Evolutionary conservation across 768 basidiomycete species (phyloP), one percentile per base, ranked within the genome.

Genomic region (Suillus discolor): DNA sequence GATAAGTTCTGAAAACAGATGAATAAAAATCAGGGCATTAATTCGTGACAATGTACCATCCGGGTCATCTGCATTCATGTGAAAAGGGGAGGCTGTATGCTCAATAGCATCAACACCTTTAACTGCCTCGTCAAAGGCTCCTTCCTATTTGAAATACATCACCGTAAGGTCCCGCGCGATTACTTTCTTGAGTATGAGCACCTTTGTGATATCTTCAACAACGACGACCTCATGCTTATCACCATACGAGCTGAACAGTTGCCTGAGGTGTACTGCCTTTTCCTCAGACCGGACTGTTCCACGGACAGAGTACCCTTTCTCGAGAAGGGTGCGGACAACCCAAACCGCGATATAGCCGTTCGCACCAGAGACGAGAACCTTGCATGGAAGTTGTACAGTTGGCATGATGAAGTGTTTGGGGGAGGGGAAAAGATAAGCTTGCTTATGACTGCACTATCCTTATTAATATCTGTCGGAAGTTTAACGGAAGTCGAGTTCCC

Each of bases 111-210:
- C 88, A 9, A 94, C 87, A 1, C 84, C 91, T 73, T 88, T 85
- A 65, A 94, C 89, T 0, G 88, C 92, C 61, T 92, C 87, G 72
- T 94, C 91, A 67, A 93, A 96, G 1, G 89, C 90, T 8, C 85
- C 86, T 3, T 83, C 83, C 87, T 88, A 41, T 25, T 16, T 28
- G 6, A 31, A 53, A 31, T 31, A 1, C 18, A 23, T 34, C 20
- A 53, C 49, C 36, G 42, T 64, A 11, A 34, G 23, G 25, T 49
- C 16, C 25, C 23, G 34, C 39, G 25, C 25, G 34, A n/a, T 47
- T 15, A 38, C 23, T 6, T 31, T 36, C 23, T 41, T 7, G 20
- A 12, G 9, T n/a, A n/a, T 39, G 63, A 79, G 60, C 54, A 85
- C 85, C 77, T 81, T 72, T 8, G 80, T 80, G 67, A 94, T 90